Evolutionary conservation across 352 stramenopile genomes (phyloP).

Genomic region (Pythium brachiatum): DNA sequence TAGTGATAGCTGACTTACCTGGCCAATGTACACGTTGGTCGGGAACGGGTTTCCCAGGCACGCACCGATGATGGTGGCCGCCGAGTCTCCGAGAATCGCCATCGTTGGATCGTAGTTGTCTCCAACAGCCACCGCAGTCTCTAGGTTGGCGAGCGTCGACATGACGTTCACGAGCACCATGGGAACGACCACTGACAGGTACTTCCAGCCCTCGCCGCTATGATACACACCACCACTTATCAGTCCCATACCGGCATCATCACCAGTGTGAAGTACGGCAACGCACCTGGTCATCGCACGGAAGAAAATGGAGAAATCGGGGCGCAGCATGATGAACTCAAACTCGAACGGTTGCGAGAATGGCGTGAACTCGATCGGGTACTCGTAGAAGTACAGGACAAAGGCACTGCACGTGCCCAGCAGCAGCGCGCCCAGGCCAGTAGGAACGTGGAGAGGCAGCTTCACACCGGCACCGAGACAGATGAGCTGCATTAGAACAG

Average conservation of each 20-base stretch:
- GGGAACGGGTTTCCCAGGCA: conserved; percentile 42
- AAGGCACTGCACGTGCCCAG: conserved; percentile 31
- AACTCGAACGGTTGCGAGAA: conserved; percentile 33
- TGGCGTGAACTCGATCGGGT: conserved; percentile 29
- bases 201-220: conserved; percentile 36
- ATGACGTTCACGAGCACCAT: conserved; percentile 51
- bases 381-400: conserved; percentile 26
- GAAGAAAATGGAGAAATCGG: conserved; percentile 23
- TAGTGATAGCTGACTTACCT: conserved; percentile 14
- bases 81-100: conserved; percentile 37
- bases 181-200: conserved; percentile 39
- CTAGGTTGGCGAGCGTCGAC: conserved; percentile 38
- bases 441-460: conserved; percentile 37
- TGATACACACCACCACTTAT: background rate
- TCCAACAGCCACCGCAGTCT: conserved; percentile 36
- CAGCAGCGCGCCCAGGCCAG: conserved; percentile 31
- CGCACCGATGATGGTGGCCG: conserved; percentile 37
- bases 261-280: background rate
- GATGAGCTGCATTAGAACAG: conserved; percentile 25
- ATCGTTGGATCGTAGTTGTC: conserved; percentile 38
- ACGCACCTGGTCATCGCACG: conserved; percentile 30
- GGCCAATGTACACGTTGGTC: conserved; percentile 42
- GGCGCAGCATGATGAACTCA: conserved; percentile 20
- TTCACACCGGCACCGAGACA: conserved; percentile 41
- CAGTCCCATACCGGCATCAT: background rate